Percentiles rank a stretch among this genome's conserved stretches.
Conservation (phyloP, 345 rosid species). For the Leavenworthia alabamica region DNA sequence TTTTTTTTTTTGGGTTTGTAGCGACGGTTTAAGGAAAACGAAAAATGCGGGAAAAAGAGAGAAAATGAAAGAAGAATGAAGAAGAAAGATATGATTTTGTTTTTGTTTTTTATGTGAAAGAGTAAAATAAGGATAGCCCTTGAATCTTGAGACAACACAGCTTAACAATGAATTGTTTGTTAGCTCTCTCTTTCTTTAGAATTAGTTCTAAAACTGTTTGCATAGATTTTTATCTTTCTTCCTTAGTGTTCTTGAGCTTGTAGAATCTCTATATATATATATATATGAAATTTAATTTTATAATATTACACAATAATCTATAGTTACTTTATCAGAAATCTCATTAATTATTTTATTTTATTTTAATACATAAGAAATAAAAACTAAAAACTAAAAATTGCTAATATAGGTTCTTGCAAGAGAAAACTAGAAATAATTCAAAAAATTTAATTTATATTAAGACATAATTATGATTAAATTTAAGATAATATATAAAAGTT, state of each 20-base stretch:
- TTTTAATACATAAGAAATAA: too few relatives aligned
- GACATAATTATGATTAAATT: too few relatives aligned
- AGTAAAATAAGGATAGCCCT: slow-evolving; percentile 25
- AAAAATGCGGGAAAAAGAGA: slow-evolving; percentile 17
- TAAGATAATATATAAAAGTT: too few relatives aligned
- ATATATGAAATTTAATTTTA: not conserved
- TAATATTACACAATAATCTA: too few relatives aligned
- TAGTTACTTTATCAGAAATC: too few relatives aligned
- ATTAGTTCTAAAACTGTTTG: slow-evolving; percentile 1
- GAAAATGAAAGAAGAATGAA: slow-evolving; percentile 14
- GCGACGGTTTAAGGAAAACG: slow-evolving; percentile 16
- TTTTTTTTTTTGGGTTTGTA: not conserved
- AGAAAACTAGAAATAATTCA: too few relatives aligned
- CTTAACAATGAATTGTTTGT: slow-evolving; percentile 8
- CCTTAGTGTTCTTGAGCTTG: not conserved
- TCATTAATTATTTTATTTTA: too few relatives aligned
- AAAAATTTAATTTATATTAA: too few relatives aligned
- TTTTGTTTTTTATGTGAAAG: too few relatives aligned
- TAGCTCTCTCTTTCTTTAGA: slow-evolving; percentile 11
- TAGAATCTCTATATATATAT: slow-evolving; percentile 2
- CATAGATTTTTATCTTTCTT: not conserved
- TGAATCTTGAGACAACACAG: slow-evolving; percentile 22
- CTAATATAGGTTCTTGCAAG: too few relatives aligned
- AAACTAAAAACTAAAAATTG: too few relatives aligned
- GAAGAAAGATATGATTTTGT: slow-evolving; percentile 22